Conservation (phyloP, 306 rosid genomes). For the Fragaria iinumae region DNA sequence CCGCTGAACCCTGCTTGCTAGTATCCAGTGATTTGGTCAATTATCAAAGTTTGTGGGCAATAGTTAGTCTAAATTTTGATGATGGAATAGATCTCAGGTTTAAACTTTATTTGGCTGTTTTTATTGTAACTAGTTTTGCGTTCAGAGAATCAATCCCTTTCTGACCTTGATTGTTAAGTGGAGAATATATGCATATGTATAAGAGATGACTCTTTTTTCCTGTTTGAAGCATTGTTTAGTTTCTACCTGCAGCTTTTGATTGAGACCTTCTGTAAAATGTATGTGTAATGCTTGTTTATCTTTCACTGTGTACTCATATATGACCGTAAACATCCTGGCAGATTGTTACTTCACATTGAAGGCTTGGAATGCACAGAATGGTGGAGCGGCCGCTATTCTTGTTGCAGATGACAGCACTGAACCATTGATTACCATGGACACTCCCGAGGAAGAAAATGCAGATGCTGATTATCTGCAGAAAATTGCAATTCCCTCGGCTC, state of each 20-base stretch:
- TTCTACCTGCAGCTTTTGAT: constrained; percentile 4
- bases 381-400: constrained; percentile 93
- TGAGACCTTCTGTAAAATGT: background rate
- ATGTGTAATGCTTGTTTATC: background rate
- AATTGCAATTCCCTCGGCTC: constrained; percentile 82
- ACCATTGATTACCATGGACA: constrained; percentile 89
- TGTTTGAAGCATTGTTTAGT: background rate
- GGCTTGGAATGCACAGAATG: constrained; percentile 97
- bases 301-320: constrained; percentile 2
- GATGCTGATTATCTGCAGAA: constrained; percentile 68
- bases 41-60: background rate
- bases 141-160: background rate
- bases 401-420: constrained; percentile 82
- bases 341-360: constrained; percentile 95
- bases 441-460: constrained; percentile 69
- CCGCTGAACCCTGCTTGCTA: background rate
- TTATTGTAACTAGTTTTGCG: background rate
- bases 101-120: background rate
- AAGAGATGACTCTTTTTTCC: background rate
- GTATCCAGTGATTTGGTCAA: background rate
- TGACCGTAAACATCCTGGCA: constrained; percentile 32
- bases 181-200: background rate
- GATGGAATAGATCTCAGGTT: background rate
- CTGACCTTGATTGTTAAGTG: background rate
- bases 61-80: background rate